Conservation (phyloP, 345 rosid species). For the Lumnitzera racemosa region DNA sequence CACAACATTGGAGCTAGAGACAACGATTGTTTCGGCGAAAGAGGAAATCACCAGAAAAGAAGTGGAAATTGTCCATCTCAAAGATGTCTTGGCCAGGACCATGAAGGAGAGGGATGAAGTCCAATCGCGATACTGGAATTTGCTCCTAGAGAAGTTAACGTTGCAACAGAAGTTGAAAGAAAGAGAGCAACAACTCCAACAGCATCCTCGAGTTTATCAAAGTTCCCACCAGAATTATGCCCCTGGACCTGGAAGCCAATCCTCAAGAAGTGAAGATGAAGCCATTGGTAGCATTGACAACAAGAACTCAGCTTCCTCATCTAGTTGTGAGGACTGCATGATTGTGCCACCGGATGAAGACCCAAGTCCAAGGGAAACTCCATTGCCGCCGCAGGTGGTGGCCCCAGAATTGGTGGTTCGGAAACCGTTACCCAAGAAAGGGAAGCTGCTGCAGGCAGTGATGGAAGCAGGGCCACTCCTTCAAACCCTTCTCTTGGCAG, state of each 20-base stretch:
- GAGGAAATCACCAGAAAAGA: slow-evolving; percentile 44
- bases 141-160: slow-evolving; percentile 24
- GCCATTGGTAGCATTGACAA: neutral
- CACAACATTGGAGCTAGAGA: slow-evolving; percentile 40
- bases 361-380: slow-evolving; percentile 7
- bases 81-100: slow-evolving; percentile 25
- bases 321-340: neutral
- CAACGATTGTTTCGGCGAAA: slow-evolving; percentile 33
- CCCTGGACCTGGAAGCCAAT: neutral
- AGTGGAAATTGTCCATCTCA: slow-evolving; percentile 30
- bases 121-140: slow-evolving; percentile 20
- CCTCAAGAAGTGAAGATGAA: slow-evolving; percentile 30
- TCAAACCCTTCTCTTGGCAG: slow-evolving; percentile 59
- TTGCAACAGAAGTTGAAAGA: slow-evolving; percentile 21
- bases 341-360: neutral
- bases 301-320: neutral
- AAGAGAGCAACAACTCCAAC: slow-evolving; percentile 10
- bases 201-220: slow-evolving; percentile 14
- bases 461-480: slow-evolving; percentile 67
- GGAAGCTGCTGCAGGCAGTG: slow-evolving; percentile 61
- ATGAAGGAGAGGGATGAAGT: slow-evolving; percentile 43
- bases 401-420: slow-evolving; percentile 26
- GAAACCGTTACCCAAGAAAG: slow-evolving; percentile 51
- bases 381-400: slow-evolving; percentile 5
- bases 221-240: neutral